Evolutionary conservation across 2,329 filamentous ascomycete genomes (phyloP), one percentile per base, ranked within the genome.

Genomic region (Cryphonectria naterciae): DNA sequence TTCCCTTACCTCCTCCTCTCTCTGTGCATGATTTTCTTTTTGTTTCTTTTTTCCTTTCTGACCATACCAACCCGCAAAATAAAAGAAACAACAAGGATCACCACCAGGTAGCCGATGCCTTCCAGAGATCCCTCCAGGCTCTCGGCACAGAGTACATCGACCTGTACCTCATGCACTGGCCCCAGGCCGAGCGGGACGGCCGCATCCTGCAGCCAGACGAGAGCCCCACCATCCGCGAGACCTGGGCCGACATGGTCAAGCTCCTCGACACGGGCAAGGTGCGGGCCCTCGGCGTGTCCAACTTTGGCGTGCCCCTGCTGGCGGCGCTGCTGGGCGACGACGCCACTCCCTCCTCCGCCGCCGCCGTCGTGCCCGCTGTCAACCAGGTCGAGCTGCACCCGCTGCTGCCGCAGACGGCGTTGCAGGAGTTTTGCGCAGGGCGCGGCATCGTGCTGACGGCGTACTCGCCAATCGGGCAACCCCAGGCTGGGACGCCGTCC

Each of bases 271-370:
- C 83, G 54, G 86, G 86, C 75, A 90, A 89, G 76, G 89, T 89
- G 67, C 85, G 84, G 79, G 90, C 89, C 81, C 90, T 91, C 74
- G 89, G 89, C 77, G 88, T 92, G 70, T 90, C 88, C 77, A 92
- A 92, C 83, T 92, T 92, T 76, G 87, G 84, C 74, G 90, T 91
- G 78, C 85, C 84, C 78, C 89, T 92, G 80, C 83, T 92, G 37
- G 88, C 92, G 82, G 89, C 85, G 76, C 85, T 91, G 35, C 84
- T 91, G 72, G 87, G 85, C 75, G 84, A 88, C 73, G 37, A 39
- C 37, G 11, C 8, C 37, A 39, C 37, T 10, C 2, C 37, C 5
- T 8, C 37, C 37, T 39, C 37, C 37, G 10, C 37, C 37, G 8
- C 37, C 37, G 82, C 83, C 4, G 81, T 78, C 56, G 72, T 80